Conservation (phyloP, 352 stramenopile genomes). For the Globisporangium okanoganense region DNA sequence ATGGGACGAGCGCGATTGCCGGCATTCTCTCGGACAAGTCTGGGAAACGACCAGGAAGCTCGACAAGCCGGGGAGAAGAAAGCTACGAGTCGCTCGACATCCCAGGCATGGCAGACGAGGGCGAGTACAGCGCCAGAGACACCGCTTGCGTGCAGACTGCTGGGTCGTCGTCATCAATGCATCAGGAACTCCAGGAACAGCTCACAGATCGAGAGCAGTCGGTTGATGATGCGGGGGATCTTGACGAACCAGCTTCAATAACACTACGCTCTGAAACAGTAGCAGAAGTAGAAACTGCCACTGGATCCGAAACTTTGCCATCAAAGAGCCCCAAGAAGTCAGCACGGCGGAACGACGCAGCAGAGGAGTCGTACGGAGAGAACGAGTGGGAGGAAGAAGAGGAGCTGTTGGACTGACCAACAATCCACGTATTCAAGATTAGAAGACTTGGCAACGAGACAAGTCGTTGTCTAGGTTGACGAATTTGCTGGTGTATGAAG, state of each 20-base stretch:
- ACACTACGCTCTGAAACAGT: constrained; percentile 2
- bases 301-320: neutral
- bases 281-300: neutral
- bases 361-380: constrained; percentile 51
- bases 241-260: neutral
- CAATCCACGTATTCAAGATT: too few relatives aligned
- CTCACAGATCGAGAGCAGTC: neutral
- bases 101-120: constrained; percentile 29
- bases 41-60: neutral
- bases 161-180: neutral
- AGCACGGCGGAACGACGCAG: constrained; percentile 6
- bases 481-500: neutral
- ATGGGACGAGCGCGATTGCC: constrained; percentile 31
- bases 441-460: neutral
- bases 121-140: constrained; percentile 4
- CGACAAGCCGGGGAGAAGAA: constrained; percentile 23
- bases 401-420: constrained; percentile 23
- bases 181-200: neutral
- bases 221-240: neutral
- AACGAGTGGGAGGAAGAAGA: constrained; percentile 69
- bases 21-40: constrained; percentile 19
- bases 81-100: constrained; percentile 69
- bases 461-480: too few relatives aligned
- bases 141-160: neutral
- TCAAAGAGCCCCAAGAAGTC: constrained; percentile 14